Evolutionary conservation across 192 early-diverging fungal genomes (phyloP), one percentile per base, ranked within the genome.

Genomic region (Rhizophlyctis rosea): DNA sequence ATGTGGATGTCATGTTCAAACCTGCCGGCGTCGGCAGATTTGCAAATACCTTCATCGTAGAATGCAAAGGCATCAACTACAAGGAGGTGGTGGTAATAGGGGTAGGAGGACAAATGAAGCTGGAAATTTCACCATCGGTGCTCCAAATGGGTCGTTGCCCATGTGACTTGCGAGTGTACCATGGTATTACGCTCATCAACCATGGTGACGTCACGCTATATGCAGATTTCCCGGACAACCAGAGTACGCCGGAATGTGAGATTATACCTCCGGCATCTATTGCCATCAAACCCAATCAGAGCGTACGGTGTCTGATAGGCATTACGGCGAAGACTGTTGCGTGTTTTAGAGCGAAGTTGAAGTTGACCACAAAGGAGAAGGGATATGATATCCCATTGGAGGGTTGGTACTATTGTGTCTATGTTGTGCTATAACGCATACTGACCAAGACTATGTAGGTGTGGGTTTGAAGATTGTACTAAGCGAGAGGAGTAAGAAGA

Each of bases 51-150:
- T 76, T 86, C 36, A 65, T 82, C 31, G 62, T 86, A 14, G 84
- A 86, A 49, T 86, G 83, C 61, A 83, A 81, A 56, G 84, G 84
- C 0, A 77, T 86, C 13, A 82, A 80, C 39, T 83, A 83, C 70
- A 86, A 85, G 60, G 84, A 86, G 60, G 68, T 86, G 16, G 75
- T 76, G 11, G 64, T 86, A 16, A 68, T 83, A 4, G 84, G 84
- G 18, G 66, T 86, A 32, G 84, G 84, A n/a, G 84, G 82, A 7
- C 32, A 31, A 3, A 69, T 85, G 68, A 74, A 72, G 30, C 54
- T 86, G n/a, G 82, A 86, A 32, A 72, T 81, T 25, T 64, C 62
- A 2, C 84, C 84, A 2, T 25, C 65, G 14, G 34, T 31, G 33
- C 27, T 81, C 18, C 63, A 81, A 27, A 35, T 86, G 18, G 84